phyloP scores from a whole-genome alignment of 2,329 filamentous ascomycete genomes.

The Aspergillus sp. region DNA sequence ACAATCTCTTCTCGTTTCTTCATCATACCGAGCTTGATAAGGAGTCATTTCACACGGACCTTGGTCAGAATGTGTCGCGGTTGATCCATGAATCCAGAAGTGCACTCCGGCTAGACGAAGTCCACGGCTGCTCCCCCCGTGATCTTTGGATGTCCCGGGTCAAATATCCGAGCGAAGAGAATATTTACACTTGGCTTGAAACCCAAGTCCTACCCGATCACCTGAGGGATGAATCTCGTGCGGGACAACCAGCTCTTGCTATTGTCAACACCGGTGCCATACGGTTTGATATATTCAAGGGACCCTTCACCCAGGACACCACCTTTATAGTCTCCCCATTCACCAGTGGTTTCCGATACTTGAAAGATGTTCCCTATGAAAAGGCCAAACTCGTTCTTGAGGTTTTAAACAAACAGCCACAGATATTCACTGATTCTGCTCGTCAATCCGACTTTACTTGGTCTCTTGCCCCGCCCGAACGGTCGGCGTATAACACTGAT shows the following conservation, averaged over 20 bases:
- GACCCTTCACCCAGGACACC: slow-evolving; percentile 82
- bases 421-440: slow-evolving; percentile 40
- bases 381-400: slow-evolving; percentile 68
- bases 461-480: slow-evolving; percentile 48
- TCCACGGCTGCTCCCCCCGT: slow-evolving; percentile 79
- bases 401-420: slow-evolving; percentile 58
- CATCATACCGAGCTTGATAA: slow-evolving; percentile 75
- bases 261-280: slow-evolving; percentile 88
- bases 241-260: slow-evolving; percentile 62
- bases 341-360: slow-evolving; percentile 70
- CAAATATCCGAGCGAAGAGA: slow-evolving; percentile 70
- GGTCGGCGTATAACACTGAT: slow-evolving; percentile 32
- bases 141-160: slow-evolving; percentile 79
- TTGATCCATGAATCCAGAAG: slow-evolving; percentile 70
- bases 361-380: slow-evolving; percentile 77
- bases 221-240: slow-evolving; percentile 57
- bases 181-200: slow-evolving; percentile 79
- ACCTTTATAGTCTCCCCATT: slow-evolving; percentile 89
- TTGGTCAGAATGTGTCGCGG: slow-evolving; percentile 69
- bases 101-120: slow-evolving; percentile 68
- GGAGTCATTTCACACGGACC: slow-evolving; percentile 71
- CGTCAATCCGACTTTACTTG: slow-evolving; percentile 17
- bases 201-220: slow-evolving; percentile 70
- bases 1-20: slow-evolving; percentile 81
- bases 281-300: slow-evolving; percentile 93